Evolutionary conservation across 345 rosid species (phyloP).

Genomic region (Salix purpurea): DNA sequence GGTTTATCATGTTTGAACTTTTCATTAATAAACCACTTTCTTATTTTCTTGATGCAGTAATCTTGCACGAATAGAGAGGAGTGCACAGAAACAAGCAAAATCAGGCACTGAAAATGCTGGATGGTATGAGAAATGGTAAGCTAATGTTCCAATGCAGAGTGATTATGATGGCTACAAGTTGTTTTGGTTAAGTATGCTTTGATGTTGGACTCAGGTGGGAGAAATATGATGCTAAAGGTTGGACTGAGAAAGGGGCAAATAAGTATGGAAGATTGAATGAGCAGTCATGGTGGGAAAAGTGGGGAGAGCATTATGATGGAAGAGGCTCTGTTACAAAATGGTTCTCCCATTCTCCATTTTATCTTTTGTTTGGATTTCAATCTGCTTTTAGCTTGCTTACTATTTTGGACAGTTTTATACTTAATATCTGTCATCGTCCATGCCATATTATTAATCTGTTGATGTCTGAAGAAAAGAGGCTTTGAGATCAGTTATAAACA

Average conservation of each 20-base stretch:
- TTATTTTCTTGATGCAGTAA: constrained; percentile 53
- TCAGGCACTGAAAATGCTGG: constrained; percentile 94
- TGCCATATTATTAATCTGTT: not conserved
- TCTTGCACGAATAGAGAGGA: constrained; percentile 93
- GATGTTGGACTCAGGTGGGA: constrained; percentile 75
- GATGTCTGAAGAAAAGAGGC: not conserved
- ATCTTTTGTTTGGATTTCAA: not conserved
- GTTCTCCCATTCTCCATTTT: constrained; percentile 29
- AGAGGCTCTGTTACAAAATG: constrained; percentile 97
- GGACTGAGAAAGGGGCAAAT: constrained; percentile 99
- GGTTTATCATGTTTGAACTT: too few species aligned
- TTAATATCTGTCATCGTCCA: not conserved
- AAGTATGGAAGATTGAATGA: constrained; percentile 93
- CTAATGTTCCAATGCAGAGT: constrained; percentile 9
- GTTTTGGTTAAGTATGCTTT: not conserved
- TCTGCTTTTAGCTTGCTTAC: not conserved
- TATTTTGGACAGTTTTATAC: not conserved
- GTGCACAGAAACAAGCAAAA: constrained; percentile 97
- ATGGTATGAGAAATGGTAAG: constrained; percentile 98
- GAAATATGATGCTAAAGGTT: constrained; percentile 96
- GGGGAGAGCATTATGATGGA: constrained; percentile 99
- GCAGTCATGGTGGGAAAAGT: constrained; percentile 99
- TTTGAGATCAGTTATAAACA: not conserved
- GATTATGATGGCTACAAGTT: not conserved
- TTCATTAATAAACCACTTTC: not conserved